Conservation (phyloP, 352 stramenopile genomes). For the Peronospora belbahrii region DNA sequence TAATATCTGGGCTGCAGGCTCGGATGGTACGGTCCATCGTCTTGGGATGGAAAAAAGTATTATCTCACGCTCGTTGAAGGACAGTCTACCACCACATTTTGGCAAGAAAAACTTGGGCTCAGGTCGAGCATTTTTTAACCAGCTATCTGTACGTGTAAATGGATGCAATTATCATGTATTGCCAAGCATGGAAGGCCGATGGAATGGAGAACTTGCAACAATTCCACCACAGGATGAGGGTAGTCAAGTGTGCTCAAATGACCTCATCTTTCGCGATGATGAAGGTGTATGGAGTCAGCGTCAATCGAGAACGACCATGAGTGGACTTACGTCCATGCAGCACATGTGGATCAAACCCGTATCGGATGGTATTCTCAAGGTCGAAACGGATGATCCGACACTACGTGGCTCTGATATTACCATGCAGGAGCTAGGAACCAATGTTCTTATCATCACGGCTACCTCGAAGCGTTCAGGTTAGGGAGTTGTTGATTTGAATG, state of each 20-base stretch:
- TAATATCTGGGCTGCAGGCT: constrained; percentile 78
- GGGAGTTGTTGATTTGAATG: not conserved
- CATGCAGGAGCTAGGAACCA: constrained; percentile 80
- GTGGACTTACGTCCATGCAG: constrained; percentile 74
- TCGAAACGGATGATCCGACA: constrained; percentile 78
- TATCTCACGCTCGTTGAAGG: constrained; percentile 53
- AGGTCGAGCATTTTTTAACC: constrained; percentile 77
- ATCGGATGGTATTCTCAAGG: constrained; percentile 82
- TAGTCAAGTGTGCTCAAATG: constrained; percentile 81
- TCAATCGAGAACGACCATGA: constrained; percentile 81
- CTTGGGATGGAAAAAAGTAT: constrained; percentile 81
- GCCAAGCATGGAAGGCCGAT: constrained; percentile 78
- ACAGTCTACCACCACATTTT: constrained; percentile 44
- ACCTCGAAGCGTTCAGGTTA: constrained; percentile 77
- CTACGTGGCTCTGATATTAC: constrained; percentile 75
- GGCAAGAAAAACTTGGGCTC: constrained; percentile 41
- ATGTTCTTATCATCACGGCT: constrained; percentile 78
- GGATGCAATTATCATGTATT: constrained; percentile 82
- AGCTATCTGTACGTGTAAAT: constrained; percentile 80
- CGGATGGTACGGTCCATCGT: constrained; percentile 72
- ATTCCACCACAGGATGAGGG: constrained; percentile 72
- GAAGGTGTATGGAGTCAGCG: constrained; percentile 84
- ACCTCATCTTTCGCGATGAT: constrained; percentile 76
- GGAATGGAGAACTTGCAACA: constrained; percentile 75
- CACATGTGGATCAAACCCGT: constrained; percentile 86